Evolutionary conservation across 2,329 filamentous ascomycete species (phyloP).

Genomic region (Ophiostoma himal-ulmi): DNA sequence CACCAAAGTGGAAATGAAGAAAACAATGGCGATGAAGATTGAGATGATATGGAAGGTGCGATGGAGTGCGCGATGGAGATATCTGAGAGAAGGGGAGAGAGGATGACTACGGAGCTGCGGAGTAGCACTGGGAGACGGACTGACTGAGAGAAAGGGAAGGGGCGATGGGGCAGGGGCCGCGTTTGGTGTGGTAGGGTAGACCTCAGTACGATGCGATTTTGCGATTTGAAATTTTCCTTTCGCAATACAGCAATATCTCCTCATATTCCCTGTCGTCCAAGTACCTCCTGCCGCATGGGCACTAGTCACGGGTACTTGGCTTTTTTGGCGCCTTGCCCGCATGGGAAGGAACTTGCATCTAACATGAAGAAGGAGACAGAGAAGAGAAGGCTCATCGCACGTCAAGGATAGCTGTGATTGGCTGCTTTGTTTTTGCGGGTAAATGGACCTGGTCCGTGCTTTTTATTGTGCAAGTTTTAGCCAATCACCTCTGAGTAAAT

Average conservation of each 20-base stretch:
- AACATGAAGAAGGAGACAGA: neutral
- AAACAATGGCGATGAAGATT: neutral
- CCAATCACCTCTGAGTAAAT: conserved; percentile 1
- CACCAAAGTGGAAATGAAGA: neutral
- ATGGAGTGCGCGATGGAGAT: conserved; percentile 1
- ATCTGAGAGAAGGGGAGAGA: neutral
- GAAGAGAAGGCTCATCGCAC: neutral
- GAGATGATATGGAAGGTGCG: conserved; percentile 2
- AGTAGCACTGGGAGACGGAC: neutral
- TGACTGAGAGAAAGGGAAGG: conserved; percentile 8
- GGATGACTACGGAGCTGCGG: neutral
- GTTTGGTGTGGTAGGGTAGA: neutral
- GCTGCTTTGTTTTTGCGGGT: neutral
- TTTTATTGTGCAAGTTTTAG: neutral
- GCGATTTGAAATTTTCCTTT: conserved; percentile 15
- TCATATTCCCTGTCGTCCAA: neutral
- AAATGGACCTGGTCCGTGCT: conserved; percentile 13
- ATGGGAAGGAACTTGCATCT: neutral
- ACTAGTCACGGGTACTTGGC: conserved; percentile 12
- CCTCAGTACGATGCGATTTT: conserved; percentile 18
- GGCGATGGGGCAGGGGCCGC: conserved; percentile 12
- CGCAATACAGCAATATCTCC: neutral
- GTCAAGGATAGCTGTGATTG: neutral
- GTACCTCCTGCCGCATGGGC: conserved; percentile 11
- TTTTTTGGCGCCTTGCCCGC: conserved; percentile 1